These are phyloP conservation scores for Verticillium isaacii DNA, from an alignment of 2,329 filamentous ascomycete species.

Conservation along the genomic window DNA sequence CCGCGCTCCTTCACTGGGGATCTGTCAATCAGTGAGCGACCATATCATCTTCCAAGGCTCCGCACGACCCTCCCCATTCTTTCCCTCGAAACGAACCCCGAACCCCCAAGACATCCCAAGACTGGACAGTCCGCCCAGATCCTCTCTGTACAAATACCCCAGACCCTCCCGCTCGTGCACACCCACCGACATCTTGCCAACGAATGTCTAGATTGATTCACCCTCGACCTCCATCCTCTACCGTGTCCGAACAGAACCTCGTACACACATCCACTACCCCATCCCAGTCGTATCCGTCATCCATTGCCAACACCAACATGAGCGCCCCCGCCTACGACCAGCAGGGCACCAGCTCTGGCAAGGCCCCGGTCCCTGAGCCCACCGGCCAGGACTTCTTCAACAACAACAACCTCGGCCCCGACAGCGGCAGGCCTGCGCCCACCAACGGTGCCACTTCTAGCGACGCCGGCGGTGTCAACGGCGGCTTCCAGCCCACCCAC, in stretches of 20 bases:
- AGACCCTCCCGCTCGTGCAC: not conserved
- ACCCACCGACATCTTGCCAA: not conserved
- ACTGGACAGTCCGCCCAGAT: not conserved
- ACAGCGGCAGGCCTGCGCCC: not conserved
- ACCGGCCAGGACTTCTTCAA: not conserved
- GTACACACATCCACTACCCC: not conserved
- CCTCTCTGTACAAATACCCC: not conserved
- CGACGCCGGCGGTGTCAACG: slow-evolving; percentile 6
- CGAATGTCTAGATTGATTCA: not conserved
- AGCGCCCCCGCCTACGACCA: slow-evolving; percentile 8
- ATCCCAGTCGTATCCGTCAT: not conserved
- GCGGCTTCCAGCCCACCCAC: slow-evolving; percentile 42
- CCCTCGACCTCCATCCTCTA: not conserved
- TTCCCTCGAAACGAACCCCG: not conserved
- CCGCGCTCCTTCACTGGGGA: not conserved
- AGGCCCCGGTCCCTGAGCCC: slow-evolving; percentile 8
- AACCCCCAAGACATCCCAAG: not conserved
- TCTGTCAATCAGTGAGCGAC: not conserved
- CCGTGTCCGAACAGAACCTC: not conserved
- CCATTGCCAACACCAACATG: slow-evolving; percentile 7
- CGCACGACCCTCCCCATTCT: not conserved
- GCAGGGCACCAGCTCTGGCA: slow-evolving; percentile 10
- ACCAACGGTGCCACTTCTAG: slow-evolving; percentile 12
- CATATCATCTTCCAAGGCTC: not conserved
- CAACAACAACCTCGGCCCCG: slow-evolving; percentile 5